These are phyloP conservation scores for Glutinoglossum americanum DNA, from an alignment of 495 filamentous ascomycete genomes.

Conservation along the genomic window DNA sequence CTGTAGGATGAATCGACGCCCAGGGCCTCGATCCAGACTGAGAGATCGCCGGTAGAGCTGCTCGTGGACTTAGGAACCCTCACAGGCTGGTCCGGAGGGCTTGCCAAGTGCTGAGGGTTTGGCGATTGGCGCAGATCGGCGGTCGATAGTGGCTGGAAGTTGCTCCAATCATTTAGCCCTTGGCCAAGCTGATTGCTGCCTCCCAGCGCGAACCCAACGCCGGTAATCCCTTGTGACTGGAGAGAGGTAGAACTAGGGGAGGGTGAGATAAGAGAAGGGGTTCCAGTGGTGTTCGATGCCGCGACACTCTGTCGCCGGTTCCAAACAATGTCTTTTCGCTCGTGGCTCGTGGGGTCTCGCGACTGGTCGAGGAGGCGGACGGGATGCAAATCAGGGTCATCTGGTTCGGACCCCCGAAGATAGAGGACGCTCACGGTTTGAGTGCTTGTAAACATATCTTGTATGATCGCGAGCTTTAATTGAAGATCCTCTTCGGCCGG, in stretches of 20 bases:
- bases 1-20: constrained; percentile 73
- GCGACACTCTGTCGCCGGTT: constrained; percentile 15
- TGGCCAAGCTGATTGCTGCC: constrained; percentile 25
- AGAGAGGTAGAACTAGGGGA: constrained; percentile 41
- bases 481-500: constrained; percentile 77
- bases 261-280: constrained; percentile 51
- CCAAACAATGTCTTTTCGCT: constrained; percentile 20
- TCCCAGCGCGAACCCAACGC: constrained; percentile 15
- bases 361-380: constrained; percentile 53
- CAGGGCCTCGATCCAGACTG: constrained; percentile 76
- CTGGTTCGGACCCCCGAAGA: constrained; percentile 58
- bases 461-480: constrained; percentile 56
- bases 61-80: constrained; percentile 24
- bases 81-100: constrained; percentile 28
- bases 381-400: constrained; percentile 78
- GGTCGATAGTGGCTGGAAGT: constrained; percentile 28
- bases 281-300: constrained; percentile 17
- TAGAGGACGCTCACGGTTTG: constrained; percentile 66
- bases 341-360: constrained; percentile 29
- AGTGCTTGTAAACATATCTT: constrained; percentile 93
- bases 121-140: constrained; percentile 17
- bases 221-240: constrained; percentile 6
- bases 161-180: constrained; percentile 29
- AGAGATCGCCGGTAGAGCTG: constrained; percentile 25
- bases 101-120: constrained; percentile 20